Conservation (phyloP, 2,329 filamentous ascomycete species). For the Fusarium sp. region DNA sequence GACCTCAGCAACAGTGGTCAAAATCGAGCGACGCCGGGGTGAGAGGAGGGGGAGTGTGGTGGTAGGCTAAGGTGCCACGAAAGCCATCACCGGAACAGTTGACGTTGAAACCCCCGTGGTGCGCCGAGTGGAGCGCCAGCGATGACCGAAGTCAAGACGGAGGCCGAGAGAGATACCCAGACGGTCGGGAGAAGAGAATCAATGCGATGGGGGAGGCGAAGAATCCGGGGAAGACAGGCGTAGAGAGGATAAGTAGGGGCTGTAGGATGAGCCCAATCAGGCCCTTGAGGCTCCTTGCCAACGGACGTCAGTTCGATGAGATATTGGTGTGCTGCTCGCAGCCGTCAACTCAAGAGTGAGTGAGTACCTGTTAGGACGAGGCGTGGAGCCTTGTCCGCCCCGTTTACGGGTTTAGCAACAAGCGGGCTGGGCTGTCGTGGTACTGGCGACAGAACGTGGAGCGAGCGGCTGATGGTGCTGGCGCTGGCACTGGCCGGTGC, state of each 20-base stretch:
- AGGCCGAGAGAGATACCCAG: conserved; percentile 43
- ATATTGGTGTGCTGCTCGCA: conserved; percentile 45
- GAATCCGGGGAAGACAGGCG: conserved; percentile 45
- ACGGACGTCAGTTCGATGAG: conserved; percentile 33
- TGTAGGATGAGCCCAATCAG: conserved; percentile 38
- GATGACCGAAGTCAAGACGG: conserved; percentile 43
- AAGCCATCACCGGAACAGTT: conserved; percentile 52
- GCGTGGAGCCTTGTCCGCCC: conserved; percentile 41
- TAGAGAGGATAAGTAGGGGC: conserved; percentile 47
- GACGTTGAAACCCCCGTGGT: conserved; percentile 48
- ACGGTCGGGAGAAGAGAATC: conserved; percentile 41
- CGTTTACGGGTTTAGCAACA: conserved; percentile 35
- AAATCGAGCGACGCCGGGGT: conserved; percentile 52
- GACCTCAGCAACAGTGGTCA: conserved; percentile 48
- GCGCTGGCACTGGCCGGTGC: conserved; percentile 34
- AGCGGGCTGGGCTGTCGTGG: conserved; percentile 43
- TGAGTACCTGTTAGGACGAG: conserved; percentile 33
- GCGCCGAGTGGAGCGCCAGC: conserved; percentile 49
- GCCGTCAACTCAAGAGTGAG: conserved; percentile 35
- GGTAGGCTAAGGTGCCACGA: conserved; percentile 55
- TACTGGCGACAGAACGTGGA: conserved; percentile 42
- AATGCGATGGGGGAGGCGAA: conserved; percentile 42
- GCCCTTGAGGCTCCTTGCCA: conserved; percentile 35
- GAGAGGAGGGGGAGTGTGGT: conserved; percentile 52
- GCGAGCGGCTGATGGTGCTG: conserved; percentile 31